Base-by-base conservation (phyloP, 2,329 filamentous ascomycete species). In the Fusarium musae region DNA sequence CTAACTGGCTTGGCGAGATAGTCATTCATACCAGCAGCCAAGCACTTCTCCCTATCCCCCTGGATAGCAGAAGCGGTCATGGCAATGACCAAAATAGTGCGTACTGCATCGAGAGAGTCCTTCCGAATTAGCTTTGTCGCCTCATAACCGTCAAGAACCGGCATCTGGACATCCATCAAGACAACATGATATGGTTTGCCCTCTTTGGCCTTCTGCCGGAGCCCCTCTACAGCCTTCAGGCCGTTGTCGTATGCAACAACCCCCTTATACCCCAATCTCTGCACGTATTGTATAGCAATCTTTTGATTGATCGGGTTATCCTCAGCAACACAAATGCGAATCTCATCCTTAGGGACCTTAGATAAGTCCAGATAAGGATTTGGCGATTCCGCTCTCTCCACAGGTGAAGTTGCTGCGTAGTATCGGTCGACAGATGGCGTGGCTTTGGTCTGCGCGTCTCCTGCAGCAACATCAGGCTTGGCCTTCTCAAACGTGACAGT, bases 1-100 rank as follows among this genome's bases (percentile, higher is more conserved):
- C 95, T 89, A n/a, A 98, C 96, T 2, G 96, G 96, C 80, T 98
- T 98, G 21, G 96, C 95, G 2, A 98, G 89, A 78, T 98, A 98
- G 78, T 98, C 96, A 81, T 98, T 97, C 96, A 98, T 98, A 49
- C 96, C 96, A 3, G 94, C 94, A 56, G 95, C 94, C n/a, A 98
- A 85, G 76, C 96, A 98, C 83, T 97, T 98, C 80, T 98, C 96
- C 53, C 95, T 88, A 80, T 98, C 96, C 23, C 96, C 96, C 80
- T 96, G 93, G 69, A 98, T 98, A 6, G 96, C 96, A 32, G 92
- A 95, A 2, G 96, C 96, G 2, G 96, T 98, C 96, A 98, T 98
- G 61, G 96, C 96, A 76, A 98, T 98, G 54, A 98, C 93, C n/a
- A 98, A 86, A 3, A 97, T 90, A 73, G 93, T 91, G 59, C 93